A percentile compares a stretch with the other conserved stretches of the same genome.
Evolutionary conservation across 768 basidiomycete species (phyloP).

Genomic region (Leccinum pellstonianum): DNA sequence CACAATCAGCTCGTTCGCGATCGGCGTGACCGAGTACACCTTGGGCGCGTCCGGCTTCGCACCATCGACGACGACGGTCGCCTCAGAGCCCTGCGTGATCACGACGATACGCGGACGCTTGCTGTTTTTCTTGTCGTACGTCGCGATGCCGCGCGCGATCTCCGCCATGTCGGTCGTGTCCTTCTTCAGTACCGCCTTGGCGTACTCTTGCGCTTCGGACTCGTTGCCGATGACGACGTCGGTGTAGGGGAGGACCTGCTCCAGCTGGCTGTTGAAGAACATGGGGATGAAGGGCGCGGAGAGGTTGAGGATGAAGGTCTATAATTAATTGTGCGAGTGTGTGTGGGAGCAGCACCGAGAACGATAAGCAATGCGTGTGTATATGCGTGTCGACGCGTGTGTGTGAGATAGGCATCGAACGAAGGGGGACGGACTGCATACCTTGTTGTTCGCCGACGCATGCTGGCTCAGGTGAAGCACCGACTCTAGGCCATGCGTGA

Average conservation of each 20-base stretch:
- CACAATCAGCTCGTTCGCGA: slow-evolving; percentile 68
- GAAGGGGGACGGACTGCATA: slow-evolving; percentile 19
- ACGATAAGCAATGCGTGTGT: not conserved
- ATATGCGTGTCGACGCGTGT: not conserved
- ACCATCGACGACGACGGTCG: slow-evolving; percentile 74
- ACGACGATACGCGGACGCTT: slow-evolving; percentile 78
- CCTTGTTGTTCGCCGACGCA: slow-evolving; percentile 76
- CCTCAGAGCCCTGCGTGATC: slow-evolving; percentile 85
- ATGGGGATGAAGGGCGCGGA: slow-evolving; percentile 97
- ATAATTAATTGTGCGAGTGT: not conserved
- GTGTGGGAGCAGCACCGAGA: not conserved
- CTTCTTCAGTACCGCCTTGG: slow-evolving; percentile 64
- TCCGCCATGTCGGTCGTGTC: slow-evolving; percentile 61
- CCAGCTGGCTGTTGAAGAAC: slow-evolving; percentile 84
- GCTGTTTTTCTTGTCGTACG: slow-evolving; percentile 65
- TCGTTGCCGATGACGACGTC: slow-evolving; percentile 98
- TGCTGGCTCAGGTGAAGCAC: slow-evolving; percentile 75
- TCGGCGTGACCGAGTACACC: slow-evolving; percentile 54
- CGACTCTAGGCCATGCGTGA: slow-evolving; percentile 83
- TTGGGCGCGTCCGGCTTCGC: slow-evolving; percentile 50
- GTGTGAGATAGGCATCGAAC: not conserved
- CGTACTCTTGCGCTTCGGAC: slow-evolving; percentile 88
- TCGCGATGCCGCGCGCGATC: slow-evolving; percentile 77
- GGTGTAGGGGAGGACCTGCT: slow-evolving; percentile 76
- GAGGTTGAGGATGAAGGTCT: slow-evolving; percentile 91